Percentiles rank a stretch among this genome's conserved stretches.
Conservation (phyloP, 1,139 yeast species). For the Kurtzmaniella quercitrusa region DNA sequence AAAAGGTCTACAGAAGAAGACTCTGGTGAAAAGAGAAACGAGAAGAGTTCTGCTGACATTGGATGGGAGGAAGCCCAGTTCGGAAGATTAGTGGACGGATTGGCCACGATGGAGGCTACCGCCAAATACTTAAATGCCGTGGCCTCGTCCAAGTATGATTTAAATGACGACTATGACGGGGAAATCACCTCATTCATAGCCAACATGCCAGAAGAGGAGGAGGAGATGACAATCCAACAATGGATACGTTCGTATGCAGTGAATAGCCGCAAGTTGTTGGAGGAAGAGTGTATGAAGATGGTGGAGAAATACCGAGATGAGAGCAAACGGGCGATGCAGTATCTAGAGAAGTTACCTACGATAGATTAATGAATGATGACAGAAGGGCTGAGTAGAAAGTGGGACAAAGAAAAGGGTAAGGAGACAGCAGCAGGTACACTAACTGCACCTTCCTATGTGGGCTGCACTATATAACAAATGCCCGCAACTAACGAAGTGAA, state of each 20-base stretch:
- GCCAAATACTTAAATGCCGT: conserved; percentile 26
- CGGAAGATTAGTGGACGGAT: conserved; percentile 30
- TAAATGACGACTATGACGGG: conserved; percentile 60
- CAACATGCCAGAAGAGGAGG: conserved; percentile 66
- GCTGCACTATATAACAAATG: too few relatives aligned
- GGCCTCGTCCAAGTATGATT: conserved; percentile 22
- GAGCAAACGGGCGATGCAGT: conserved; percentile 36
- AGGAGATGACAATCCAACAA: conserved; percentile 62
- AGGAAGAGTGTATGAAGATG: conserved; percentile 35
- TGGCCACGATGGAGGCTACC: conserved; percentile 37
- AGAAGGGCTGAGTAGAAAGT: neutral
- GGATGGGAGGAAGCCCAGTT: conserved; percentile 9
- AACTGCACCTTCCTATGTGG: too few relatives aligned
- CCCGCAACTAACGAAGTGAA: too few relatives aligned
- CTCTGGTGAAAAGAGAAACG: conserved; percentile 2
- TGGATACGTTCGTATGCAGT: conserved; percentile 60
- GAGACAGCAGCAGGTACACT: too few relatives aligned
- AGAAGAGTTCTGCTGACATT: conserved; percentile 3
- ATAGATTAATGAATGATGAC: conserved; percentile 11
- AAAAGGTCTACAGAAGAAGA: conserved; percentile 3
- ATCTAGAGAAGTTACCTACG: conserved; percentile 22
- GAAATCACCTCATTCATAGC: conserved; percentile 58
- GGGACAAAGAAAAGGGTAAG: neutral
- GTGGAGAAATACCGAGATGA: conserved; percentile 40
- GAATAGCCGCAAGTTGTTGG: conserved; percentile 31